Base-by-base conservation (phyloP, 495 filamentous ascomycete species). In the Penicillium cosmopolitanum region DNA sequence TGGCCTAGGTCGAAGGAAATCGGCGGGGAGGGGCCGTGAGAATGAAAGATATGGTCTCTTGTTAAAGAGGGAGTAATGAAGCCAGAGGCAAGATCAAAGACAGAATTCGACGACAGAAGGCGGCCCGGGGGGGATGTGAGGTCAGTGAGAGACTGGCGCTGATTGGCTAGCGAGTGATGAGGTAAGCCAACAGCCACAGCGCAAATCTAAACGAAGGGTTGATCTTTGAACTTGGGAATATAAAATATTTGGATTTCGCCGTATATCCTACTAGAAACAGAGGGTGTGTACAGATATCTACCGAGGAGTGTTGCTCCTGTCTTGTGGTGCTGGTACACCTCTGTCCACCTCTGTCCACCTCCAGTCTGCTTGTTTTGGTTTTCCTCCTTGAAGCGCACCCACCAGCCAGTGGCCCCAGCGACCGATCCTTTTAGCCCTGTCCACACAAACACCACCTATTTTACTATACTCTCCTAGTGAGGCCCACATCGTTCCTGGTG, bases 301-400 rank as follows among this genome's bases (percentile, higher is more conserved):
- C 0, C 2, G 23, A 23, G 23, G 3, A 23, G 23, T 23, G 23
- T 31, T 31, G 28, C 2, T 31, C 28, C 8, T 31, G 28, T 31
- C 28, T 31, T 31, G 28, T 31, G 28, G 4, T 31, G 28, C 28
- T 9, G 8, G 6, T 31, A 31, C 28, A 9, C 34, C 19, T 21
- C 19, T 21, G 19, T 21, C 19, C 28, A 9, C 34, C 19, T 21
- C 19, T 21, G 19, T 21, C 19, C 19, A 21, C 19, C 34, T 36
- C 34, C 34, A 13, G 55, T 35, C 50, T 73, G 72, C 71, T 78
- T 78, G 71, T 78, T 78, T 75, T 78, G 75, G 53, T 78, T 78
- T 78, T 76, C 50, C 75, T 71, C 51, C 66, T 73, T 72, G 50
- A 56, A 73, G 70, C 28, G 28, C 65, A 67, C 46, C 51, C 47